A percentile compares a stretch with the other conserved stretches of the same genome.
Conservation (phyloP, 2,329 filamentous ascomycete genomes). For the Trichoderma gracile region DNA sequence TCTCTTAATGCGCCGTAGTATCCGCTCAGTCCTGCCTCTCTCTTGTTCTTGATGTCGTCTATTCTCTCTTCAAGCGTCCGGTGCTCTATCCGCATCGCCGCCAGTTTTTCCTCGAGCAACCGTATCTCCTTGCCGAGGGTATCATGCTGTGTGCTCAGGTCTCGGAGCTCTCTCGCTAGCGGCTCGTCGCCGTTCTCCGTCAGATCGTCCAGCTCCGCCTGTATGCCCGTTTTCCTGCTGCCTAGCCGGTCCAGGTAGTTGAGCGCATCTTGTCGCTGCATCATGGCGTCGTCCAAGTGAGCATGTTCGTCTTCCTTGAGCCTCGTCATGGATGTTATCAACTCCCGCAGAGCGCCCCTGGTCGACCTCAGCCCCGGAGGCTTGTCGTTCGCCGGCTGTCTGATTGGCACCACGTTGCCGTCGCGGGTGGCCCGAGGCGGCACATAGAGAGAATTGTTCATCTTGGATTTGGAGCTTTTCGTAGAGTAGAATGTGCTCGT, state of each 20-base stretch:
- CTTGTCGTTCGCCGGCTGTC: constrained; percentile 53
- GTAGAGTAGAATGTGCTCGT: constrained; percentile 45
- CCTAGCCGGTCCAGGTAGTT: constrained; percentile 56
- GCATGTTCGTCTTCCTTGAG: constrained; percentile 70
- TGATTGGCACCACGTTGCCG: constrained; percentile 60
- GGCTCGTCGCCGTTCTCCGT: constrained; percentile 58
- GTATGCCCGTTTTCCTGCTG: constrained; percentile 52
- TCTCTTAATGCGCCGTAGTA: constrained; percentile 68
- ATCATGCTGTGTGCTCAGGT: constrained; percentile 57
- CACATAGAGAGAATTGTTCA: constrained; percentile 47
- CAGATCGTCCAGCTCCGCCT: constrained; percentile 54
- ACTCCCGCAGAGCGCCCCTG: constrained; percentile 62
- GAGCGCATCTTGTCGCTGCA: constrained; percentile 58
- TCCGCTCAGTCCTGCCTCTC: constrained; percentile 71
- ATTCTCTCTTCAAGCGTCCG: constrained; percentile 61
- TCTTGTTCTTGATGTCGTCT: constrained; percentile 61
- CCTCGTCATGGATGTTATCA: constrained; percentile 63
- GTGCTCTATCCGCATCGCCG: constrained; percentile 60
- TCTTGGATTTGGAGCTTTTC: constrained; percentile 43
- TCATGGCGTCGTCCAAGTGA: constrained; percentile 58
- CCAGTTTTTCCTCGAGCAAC: constrained; percentile 64
- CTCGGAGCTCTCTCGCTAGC: constrained; percentile 60
- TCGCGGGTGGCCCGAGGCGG: constrained; percentile 42
- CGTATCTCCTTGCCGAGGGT: constrained; percentile 63
- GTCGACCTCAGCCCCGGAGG: constrained; percentile 61